A percentile compares a stretch with the other conserved stretches of the same genome.
These are phyloP conservation scores for Jaenimonas drosophilae DNA, from an alignment of 208 protist genomes.

Conservation along the genomic window DNA sequence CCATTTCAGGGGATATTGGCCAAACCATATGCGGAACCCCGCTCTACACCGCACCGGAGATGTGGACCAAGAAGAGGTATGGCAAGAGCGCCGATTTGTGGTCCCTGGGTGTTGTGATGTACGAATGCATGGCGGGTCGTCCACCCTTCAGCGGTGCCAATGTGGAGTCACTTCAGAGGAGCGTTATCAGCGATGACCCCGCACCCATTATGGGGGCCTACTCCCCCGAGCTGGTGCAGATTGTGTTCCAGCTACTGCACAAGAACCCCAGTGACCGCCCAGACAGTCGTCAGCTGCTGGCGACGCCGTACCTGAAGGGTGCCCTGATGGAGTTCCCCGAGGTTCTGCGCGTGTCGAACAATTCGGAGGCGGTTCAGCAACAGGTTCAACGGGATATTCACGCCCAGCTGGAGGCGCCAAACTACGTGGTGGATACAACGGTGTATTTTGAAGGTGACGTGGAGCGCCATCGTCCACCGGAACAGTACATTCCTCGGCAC, in stretches of 20 bases:
- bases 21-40: conserved; percentile 51
- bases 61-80: conserved; percentile 23
- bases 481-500: conserved; percentile 4
- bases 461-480: conserved; percentile 4
- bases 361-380: conserved; percentile 7
- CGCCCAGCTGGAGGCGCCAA: conserved; percentile 2
- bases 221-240: conserved; percentile 8
- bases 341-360: conserved; percentile 11
- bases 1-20: conserved; percentile 24
- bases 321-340: conserved; percentile 12
- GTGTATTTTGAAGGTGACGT: conserved; percentile 9
- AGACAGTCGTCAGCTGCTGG: conserved; percentile 15
- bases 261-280: conserved; percentile 23
- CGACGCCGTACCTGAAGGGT: conserved; percentile 11
- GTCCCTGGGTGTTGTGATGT: conserved; percentile 31
- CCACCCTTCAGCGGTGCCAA: conserved; percentile 15
- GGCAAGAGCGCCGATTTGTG: conserved; percentile 32
- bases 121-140: conserved; percentile 27
- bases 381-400: conserved; percentile 13
- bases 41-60: conserved; percentile 55
- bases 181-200: conserved; percentile 12
- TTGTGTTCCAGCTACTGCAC: conserved; percentile 14
- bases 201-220: conserved; percentile 11
- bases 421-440: conserved; percentile 4
- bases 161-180: conserved; percentile 15